Base-by-base conservation (phyloP, 768 basidiomycete species). In the Holtermannia corniformis region DNA sequence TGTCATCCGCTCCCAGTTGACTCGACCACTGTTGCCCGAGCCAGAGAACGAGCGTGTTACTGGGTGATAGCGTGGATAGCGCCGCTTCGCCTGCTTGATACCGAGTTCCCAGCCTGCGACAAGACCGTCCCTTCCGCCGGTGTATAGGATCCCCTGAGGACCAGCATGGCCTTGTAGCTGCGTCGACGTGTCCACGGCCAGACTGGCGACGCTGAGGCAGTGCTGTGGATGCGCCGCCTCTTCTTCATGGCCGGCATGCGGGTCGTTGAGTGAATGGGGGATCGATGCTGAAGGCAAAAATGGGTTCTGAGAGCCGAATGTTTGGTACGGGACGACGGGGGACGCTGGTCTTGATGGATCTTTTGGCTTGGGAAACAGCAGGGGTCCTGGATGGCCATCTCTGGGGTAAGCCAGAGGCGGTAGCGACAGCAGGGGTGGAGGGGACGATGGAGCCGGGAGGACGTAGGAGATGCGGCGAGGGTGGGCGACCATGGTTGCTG, bases 131-230 rank as follows among this genome's bases (percentile, higher is more conserved):
- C 91, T 76, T 21, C 88, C 90, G 23, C 84, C 90, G 2, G 87
- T 82, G 68, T 95, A 95, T 2, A 95, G 73, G 41, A 95, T 91
- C 3, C 91, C 91, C 59, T 87, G 82, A 0, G 91, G 90, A 3
- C 71, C 54, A 2, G 49, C 37, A n/a, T 75, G 76, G 4, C 84
- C 84, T n/a, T 78, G 67, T 5, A 95, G 78, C 44, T 79, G 78
- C 2, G 91, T 93, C 0, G 87, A 83, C 0, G 80, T 78, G 72
- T 96, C 91, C 20, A 96, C 75, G 0, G 87, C 91, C n/a, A 96
- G 78, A 0, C 86, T 83, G 0, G 86, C 81, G 32, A 91, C 82
- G 3, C 88, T 88, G 0, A 96, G 79, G 20, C 89, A 81, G 73
- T 96, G 91, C 26, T 83, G 79, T n/a, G 87, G 85, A 57, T 86